A percentile compares a stretch with the other conserved stretches of the same genome.
Conservation (phyloP, 805 yeast genomes). For the Saccharomycopsis schoenii region DNA sequence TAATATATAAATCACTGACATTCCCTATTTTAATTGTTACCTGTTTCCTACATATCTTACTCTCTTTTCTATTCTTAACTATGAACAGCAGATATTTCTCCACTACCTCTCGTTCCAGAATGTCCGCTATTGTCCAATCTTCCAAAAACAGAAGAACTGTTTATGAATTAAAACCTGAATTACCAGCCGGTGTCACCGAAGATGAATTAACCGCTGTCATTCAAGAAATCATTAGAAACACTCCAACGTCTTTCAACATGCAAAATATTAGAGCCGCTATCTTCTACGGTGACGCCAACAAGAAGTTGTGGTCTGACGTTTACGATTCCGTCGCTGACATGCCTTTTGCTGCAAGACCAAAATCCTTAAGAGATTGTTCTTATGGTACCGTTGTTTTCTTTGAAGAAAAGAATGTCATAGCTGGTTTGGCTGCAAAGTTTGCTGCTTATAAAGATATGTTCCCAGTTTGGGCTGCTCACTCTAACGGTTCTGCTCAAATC, state of each 20-base stretch:
- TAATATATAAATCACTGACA: background rate
- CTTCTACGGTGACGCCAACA: constrained; percentile 36
- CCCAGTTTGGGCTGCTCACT: constrained; percentile 39
- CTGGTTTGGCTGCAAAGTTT: constrained; percentile 33
- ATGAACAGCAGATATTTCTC: constrained; percentile 2
- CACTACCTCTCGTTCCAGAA: background rate
- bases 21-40: background rate
- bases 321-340: constrained; percentile 26
- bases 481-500: constrained; percentile 42
- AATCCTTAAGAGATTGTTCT: constrained; percentile 35
- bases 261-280: constrained; percentile 41
- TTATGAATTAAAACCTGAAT: constrained; percentile 34
- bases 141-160: constrained; percentile 29
- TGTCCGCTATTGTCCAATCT: constrained; percentile 6
- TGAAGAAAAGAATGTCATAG: constrained; percentile 33
- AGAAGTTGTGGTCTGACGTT: constrained; percentile 36
- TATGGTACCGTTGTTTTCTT: constrained; percentile 42
- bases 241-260: constrained; percentile 44
- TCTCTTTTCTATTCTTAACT: background rate
- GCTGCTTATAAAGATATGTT: constrained; percentile 35
- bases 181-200: constrained; percentile 33
- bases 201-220: constrained; percentile 32
- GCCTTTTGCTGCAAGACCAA: constrained; percentile 32
- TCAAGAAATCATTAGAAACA: constrained; percentile 35
- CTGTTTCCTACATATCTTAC: background rate